Evolutionary conservation across 2,329 filamentous ascomycete genomes (phyloP), one percentile per base, ranked within the genome.

Genomic region (Aspergillus versicolor): DNA sequence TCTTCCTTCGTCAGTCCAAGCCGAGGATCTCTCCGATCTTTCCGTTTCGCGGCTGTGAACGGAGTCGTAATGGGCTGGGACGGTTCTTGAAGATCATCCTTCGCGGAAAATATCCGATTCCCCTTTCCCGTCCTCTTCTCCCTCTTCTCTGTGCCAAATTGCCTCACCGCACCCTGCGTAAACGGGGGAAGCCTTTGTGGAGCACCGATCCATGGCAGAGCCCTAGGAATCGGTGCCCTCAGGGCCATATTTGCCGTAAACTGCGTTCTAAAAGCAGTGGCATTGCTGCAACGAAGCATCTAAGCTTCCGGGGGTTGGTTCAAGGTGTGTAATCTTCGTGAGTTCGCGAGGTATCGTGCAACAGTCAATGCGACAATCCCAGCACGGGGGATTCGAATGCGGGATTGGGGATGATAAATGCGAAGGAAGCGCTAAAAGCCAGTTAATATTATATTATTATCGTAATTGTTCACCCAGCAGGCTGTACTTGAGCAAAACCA

Each of bases 201-300:
- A 34, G 47, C 48, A 49, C 54, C 51, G 17, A 43, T 17, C 52
- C 57, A 61, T 52, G 37, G 41, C 15, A 30, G 53, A 19, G 52
- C 44, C 32, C 37, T 55, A 24, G 27, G 27, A 30, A 30, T 30
- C 24, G 49, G 30, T 21, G 45, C 11, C 43, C 56, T 64, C 58
- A 61, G 30, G 37, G 54, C 59, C 58, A 60, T 49, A n/a, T 51
- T 40, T 27, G 40, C 37, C 9, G 52, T 53, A 19, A 60, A 53
- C 38, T 57, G 56, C 42, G 58, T 52, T 49, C 60, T 59, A 49
- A 66, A 51, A 45, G 61, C 61, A 54, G 48, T 53, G 47, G 48
- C 61, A 66, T 67, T 60, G 52, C 49, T 61, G 49, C 61, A 60
- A 43, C 57, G 60, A 60, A 65, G 64, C 60, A 65, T 62, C 48